phyloP scores from a whole-genome alignment of 441 rosid species.

The Metrosideros polymorpha region DNA sequence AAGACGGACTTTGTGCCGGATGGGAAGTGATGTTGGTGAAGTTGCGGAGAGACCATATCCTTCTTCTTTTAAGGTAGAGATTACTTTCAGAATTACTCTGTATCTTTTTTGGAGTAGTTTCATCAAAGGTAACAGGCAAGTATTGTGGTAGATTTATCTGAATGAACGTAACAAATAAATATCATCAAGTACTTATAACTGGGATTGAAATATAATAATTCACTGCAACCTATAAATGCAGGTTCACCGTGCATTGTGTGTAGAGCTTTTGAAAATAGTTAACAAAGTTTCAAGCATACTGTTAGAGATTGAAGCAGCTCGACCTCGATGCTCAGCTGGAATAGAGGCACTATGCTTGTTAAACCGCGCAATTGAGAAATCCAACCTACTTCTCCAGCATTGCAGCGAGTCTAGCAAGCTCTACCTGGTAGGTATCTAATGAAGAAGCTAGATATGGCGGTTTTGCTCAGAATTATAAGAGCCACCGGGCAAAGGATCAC shows the following conservation, averaged over 20 bases:
- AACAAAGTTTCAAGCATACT: conserved; percentile 11
- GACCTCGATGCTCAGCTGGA: conserved; percentile 28
- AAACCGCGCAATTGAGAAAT: conserved; percentile 17
- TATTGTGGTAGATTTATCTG: neutral
- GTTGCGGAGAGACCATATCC: neutral
- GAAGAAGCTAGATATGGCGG: neutral
- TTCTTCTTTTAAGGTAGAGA: neutral
- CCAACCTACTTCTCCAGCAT: conserved; percentile 25
- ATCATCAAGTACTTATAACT: neutral
- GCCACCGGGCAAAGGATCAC: neutral
- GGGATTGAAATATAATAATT: neutral
- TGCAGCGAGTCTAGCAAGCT: conserved; percentile 37
- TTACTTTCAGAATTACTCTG: neutral
- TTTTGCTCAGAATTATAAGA: neutral
- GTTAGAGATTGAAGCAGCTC: conserved; percentile 25
- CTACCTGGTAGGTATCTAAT: conserved; percentile 22
- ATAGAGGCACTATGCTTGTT: conserved; percentile 20
- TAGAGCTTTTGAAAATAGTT: conserved; percentile 17
- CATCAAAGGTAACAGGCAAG: neutral
- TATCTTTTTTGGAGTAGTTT: neutral
- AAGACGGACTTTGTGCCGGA: neutral
- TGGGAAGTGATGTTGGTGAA: neutral
- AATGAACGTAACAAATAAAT: neutral
- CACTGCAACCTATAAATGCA: conserved; percentile 3
- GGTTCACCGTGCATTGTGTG: conserved; percentile 37